phyloP scores from a whole-genome alignment of 345 rosid genomes.

The Citrus medica region DNA sequence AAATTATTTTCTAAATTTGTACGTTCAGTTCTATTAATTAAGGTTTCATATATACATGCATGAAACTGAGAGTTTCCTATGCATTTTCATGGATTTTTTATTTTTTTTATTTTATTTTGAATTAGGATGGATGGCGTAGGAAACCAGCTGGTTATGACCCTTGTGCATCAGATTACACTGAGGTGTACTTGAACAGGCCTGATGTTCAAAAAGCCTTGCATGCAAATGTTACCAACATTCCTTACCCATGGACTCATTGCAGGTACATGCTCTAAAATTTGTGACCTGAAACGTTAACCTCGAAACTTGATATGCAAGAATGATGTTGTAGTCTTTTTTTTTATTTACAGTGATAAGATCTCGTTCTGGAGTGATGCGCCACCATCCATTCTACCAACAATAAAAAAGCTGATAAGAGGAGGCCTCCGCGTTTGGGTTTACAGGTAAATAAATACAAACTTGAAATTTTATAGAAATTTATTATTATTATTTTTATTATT shows the following conservation, averaged over 20 bases:
- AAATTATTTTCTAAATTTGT: slow-evolving; percentile 44
- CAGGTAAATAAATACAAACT: slow-evolving; percentile 33
- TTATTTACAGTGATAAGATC: slow-evolving; percentile 36
- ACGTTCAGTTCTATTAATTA: neutral
- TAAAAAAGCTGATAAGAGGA: slow-evolving; percentile 60
- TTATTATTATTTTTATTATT: too few relatives aligned
- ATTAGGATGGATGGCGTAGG: slow-evolving; percentile 48
- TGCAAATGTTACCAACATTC: slow-evolving; percentile 57
- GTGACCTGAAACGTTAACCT: neutral
- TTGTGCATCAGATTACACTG: slow-evolving; percentile 48
- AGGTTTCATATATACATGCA: neutral
- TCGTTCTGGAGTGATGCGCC: slow-evolving; percentile 60
- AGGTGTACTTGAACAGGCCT: slow-evolving; percentile 55
- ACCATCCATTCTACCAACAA: slow-evolving; percentile 59
- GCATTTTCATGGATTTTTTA: neutral
- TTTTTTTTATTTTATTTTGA: too few relatives aligned
- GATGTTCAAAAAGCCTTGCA: slow-evolving; percentile 80
- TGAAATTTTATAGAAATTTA: too few relatives aligned
- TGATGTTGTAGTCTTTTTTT: neutral
- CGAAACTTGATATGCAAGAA: neutral
- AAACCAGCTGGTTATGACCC: slow-evolving; percentile 77
- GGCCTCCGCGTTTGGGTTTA: slow-evolving; percentile 79
- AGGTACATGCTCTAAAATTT: slow-evolving; percentile 26
- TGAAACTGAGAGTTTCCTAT: too few relatives aligned
- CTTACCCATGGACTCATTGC: slow-evolving; percentile 83